Base-by-base conservation (phyloP, 1,284 basidiomycete genomes). In the Porodaedalea pini region DNA sequence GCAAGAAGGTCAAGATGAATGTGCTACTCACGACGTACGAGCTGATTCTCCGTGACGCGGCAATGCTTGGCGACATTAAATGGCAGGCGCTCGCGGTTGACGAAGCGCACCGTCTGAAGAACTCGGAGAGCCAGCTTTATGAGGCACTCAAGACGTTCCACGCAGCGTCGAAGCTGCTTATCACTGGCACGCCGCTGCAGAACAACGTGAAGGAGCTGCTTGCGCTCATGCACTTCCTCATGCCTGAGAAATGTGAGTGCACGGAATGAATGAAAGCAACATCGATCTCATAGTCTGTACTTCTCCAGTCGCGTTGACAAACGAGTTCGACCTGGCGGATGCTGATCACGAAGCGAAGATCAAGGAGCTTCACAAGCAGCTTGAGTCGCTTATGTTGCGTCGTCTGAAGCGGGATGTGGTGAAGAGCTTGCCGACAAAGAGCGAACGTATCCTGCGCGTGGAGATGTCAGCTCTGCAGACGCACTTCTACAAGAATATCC, bases 201-300 rank as follows among this genome's bases (percentile, higher is more conserved):
- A 99, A 99, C 78, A 99, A 98, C 69, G 95, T 99, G 67, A 97
- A 95, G 77, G 97, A 99, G 72, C 78, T 99, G 21, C 78, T 98
- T 40, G 93, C 97, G 13, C 76, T 99, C 66, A 97, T 99, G 88
- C 97, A 99, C 71, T 99, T 99, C 80, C 78, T 99, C 61, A 96
- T 97, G 86, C 97, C 97, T 3, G 95, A 98, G 67, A 92, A 94
- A 76, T 99, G 95, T 89, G 71, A 75, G 86, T 73, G 17, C 54
- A 37, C 58, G 43, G 32, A 4, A 56, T 32, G 53, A 49, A 37
- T 61, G 48, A 15, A 19, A 31, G 39, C 45, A 27, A 25, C 47
- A 53, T 56, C 43, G 25, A 47, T 36, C 56, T 25, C 51, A 51
- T n/a, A 32, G 31, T 40, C 48, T 57, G 64, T 62, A 39, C 64